phyloP scores from a whole-genome alignment of 31 red algal species.

The Porphyra umbilicalis region DNA sequence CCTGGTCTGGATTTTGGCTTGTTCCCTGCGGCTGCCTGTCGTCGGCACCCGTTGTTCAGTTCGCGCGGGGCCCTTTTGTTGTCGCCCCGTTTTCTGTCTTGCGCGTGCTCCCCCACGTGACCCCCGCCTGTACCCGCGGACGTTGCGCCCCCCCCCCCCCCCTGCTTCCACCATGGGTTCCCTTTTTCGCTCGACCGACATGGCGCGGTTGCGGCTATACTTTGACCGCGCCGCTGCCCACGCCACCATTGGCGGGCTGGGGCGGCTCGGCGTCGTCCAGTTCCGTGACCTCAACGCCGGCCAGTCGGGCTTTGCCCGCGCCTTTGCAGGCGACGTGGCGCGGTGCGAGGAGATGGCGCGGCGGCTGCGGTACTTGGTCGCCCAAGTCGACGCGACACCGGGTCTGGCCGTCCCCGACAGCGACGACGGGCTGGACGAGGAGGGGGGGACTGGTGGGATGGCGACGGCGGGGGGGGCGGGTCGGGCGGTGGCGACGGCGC shows the following conservation, averaged over 20 bases:
- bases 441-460: neutral
- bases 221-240: constrained; percentile 85
- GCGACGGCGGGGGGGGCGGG: neutral
- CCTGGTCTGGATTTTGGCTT: too few relatives aligned
- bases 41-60: too few relatives aligned
- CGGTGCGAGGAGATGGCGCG: constrained; percentile 86
- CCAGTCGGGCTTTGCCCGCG: constrained; percentile 57
- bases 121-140: too few relatives aligned
- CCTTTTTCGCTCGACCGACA: constrained; percentile 76
- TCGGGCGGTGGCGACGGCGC: constrained; percentile 15
- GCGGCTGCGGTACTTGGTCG: constrained; percentile 36
- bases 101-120: too few relatives aligned
- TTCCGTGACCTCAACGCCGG: constrained; percentile 75
- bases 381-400: constrained; percentile 14
- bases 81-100: too few relatives aligned
- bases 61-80: too few relatives aligned
- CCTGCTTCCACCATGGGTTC: constrained; percentile 46
- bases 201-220: constrained; percentile 70
- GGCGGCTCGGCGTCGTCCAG: constrained; percentile 54
- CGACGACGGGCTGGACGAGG: constrained; percentile 1
- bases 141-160: too few relatives aligned
- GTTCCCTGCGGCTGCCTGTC: too few relatives aligned
- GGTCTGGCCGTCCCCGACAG: neutral
- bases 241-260: constrained; percentile 60
- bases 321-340: constrained; percentile 48